These are phyloP conservation scores for Escallonia herrerae DNA, from an alignment of 129 eudicot genomes.

Conservation along the genomic window DNA sequence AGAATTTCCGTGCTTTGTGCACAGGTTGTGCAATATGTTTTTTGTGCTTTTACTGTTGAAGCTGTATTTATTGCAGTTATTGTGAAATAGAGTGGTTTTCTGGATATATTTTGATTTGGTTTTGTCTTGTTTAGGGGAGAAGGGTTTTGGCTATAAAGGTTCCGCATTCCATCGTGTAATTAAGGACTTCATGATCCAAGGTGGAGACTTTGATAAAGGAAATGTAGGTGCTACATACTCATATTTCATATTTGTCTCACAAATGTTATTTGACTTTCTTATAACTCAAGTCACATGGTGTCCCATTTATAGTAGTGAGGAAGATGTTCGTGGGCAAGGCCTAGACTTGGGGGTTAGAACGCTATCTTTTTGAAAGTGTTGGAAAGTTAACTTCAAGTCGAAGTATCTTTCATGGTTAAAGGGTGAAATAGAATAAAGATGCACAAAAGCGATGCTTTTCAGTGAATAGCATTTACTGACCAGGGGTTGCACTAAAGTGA, in stretches of 20 bases:
- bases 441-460: too few relatives aligned
- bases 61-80: neutral
- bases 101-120: constrained; percentile 6
- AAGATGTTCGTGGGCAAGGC: too few relatives aligned
- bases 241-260: neutral
- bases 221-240: constrained; percentile 45
- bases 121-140: constrained; percentile 54
- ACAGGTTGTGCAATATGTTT: constrained; percentile 44
- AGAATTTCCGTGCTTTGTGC: constrained; percentile 93
- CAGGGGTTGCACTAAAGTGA: too few relatives aligned
- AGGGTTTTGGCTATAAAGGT: constrained; percentile 88
- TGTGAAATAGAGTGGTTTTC: constrained; percentile 1
- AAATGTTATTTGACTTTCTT: neutral
- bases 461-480: too few relatives aligned
- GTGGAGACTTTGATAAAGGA: constrained; percentile 95
- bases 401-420: too few relatives aligned
- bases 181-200: constrained; percentile 96
- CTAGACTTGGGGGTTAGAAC: too few relatives aligned
- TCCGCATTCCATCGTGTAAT: constrained; percentile 95
- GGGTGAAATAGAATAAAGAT: too few relatives aligned
- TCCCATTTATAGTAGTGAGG: neutral
- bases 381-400: too few relatives aligned
- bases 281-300: neutral
- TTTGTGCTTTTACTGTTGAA: neutral
- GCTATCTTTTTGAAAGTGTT: too few relatives aligned